Evolutionary conservation across 1,284 basidiomycete species (phyloP).

Genomic region (Irpex sp.): DNA sequence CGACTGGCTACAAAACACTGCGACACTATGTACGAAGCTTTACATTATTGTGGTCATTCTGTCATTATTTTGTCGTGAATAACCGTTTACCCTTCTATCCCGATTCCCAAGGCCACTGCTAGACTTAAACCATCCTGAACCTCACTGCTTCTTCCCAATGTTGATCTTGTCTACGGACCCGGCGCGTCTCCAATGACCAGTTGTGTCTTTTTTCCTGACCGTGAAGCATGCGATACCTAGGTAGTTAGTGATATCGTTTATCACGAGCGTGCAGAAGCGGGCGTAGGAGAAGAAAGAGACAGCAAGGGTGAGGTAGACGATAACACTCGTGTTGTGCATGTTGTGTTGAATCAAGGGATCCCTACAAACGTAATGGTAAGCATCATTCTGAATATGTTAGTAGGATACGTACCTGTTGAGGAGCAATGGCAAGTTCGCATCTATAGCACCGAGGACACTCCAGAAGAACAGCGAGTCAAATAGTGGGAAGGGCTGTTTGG

Average conservation of each 20-base stretch:
- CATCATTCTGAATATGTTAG: neutral
- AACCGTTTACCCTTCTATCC: neutral
- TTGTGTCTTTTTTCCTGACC: slow-evolving; percentile 75
- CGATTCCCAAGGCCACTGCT: too few relatives aligned
- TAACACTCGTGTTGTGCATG: slow-evolving; percentile 53
- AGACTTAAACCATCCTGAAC: neutral
- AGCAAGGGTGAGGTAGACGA: slow-evolving; percentile 67
- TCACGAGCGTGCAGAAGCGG: slow-evolving; percentile 79
- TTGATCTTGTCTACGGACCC: slow-evolving; percentile 24
- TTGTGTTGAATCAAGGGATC: slow-evolving; percentile 68
- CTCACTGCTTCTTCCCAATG: slow-evolving; percentile 10
- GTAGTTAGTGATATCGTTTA: slow-evolving; percentile 83
- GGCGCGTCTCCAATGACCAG: slow-evolving; percentile 66
- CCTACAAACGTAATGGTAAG: slow-evolving; percentile 30
- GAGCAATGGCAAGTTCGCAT: slow-evolving; percentile 75
- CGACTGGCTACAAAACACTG: neutral
- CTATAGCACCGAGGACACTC: slow-evolving; percentile 75
- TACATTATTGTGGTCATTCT: neutral
- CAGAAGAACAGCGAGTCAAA: slow-evolving; percentile 89
- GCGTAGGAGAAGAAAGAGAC: slow-evolving; percentile 72
- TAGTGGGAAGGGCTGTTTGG: slow-evolving; percentile 79
- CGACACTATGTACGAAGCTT: neutral
- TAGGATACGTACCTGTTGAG: slow-evolving; percentile 55
- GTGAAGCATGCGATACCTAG: slow-evolving; percentile 90
- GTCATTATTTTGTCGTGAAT: neutral